phyloP scores from a whole-genome alignment of 495 filamentous ascomycete genomes.

The Lineolata rhizophorae region DNA sequence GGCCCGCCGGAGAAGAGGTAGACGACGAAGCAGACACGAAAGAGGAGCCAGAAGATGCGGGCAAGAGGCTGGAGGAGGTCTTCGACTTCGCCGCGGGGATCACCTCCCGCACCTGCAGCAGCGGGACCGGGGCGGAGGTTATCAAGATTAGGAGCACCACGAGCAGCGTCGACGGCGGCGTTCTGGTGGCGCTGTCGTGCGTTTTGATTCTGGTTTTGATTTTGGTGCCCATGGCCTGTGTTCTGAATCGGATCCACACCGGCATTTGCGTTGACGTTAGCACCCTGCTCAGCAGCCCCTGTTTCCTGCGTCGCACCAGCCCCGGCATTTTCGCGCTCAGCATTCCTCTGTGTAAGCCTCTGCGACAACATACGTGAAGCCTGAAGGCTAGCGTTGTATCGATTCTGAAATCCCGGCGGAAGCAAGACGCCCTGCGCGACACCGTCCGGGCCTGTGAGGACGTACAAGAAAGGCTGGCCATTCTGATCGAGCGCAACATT shows the following conservation, averaged over 20 bases:
- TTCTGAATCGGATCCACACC: background rate
- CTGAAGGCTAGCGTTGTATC: no score
- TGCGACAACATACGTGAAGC: no score
- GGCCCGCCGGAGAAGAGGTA: background rate
- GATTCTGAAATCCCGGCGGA: no score
- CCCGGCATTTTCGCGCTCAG: no score
- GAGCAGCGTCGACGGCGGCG: background rate
- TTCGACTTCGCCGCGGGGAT: background rate
- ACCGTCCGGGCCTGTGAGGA: no score
- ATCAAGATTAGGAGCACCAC: background rate
- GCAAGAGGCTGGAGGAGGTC: background rate
- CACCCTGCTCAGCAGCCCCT: no score
- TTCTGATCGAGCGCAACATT: no score
- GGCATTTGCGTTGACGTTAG: no score
- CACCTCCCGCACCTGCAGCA: background rate
- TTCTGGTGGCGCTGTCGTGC: background rate
- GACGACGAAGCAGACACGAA: background rate
- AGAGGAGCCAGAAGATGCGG: background rate
- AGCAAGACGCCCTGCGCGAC: no score
- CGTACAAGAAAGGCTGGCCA: no score
- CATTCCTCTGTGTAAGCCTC: no score
- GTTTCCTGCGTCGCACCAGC: no score
- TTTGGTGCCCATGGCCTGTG: background rate
- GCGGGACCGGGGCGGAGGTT: background rate
- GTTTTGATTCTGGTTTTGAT: background rate